phyloP scores from a whole-genome alignment of 1,139 yeast species.

The Pichia sp. region DNA sequence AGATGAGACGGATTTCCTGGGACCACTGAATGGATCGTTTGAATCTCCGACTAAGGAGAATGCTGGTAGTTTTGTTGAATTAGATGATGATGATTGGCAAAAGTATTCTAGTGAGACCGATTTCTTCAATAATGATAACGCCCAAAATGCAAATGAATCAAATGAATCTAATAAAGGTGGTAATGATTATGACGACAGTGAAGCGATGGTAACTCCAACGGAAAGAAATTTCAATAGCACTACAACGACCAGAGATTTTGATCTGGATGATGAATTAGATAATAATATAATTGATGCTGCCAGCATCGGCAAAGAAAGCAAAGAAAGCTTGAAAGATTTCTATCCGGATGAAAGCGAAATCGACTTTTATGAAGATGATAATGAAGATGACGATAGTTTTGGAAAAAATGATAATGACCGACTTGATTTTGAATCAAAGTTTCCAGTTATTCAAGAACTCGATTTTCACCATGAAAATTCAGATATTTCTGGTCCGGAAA shows the following conservation, averaged over 20 bases:
- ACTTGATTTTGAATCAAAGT: background rate
- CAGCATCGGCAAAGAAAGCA: background rate
- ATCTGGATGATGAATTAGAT: constrained; percentile 16
- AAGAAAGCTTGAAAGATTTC: constrained; percentile 10
- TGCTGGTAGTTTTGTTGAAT: background rate
- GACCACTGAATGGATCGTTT: background rate
- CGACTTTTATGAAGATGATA: constrained; percentile 3
- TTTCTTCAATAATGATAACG: constrained; percentile 5
- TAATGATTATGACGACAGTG: background rate
- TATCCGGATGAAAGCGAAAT: constrained; percentile 13
- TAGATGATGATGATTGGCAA: constrained; percentile 7
- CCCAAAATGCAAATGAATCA: background rate
- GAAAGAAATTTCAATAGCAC: background rate
- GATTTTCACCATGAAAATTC: background rate
- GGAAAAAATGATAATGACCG: constrained; percentile 2
- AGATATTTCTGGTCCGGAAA: background rate
- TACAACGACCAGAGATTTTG: constrained; percentile 9
- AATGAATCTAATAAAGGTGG: background rate
- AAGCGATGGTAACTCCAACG: constrained; percentile 7
- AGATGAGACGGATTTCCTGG: background rate
- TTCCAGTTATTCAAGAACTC: too few relatives aligned
- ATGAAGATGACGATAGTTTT: background rate
- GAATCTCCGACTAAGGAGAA: background rate
- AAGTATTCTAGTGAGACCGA: constrained; percentile 10
- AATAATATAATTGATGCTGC: constrained; percentile 3